Evolutionary conservation across 2,329 filamentous ascomycete genomes (phyloP).

Genomic region (Huntiella decipiens): DNA sequence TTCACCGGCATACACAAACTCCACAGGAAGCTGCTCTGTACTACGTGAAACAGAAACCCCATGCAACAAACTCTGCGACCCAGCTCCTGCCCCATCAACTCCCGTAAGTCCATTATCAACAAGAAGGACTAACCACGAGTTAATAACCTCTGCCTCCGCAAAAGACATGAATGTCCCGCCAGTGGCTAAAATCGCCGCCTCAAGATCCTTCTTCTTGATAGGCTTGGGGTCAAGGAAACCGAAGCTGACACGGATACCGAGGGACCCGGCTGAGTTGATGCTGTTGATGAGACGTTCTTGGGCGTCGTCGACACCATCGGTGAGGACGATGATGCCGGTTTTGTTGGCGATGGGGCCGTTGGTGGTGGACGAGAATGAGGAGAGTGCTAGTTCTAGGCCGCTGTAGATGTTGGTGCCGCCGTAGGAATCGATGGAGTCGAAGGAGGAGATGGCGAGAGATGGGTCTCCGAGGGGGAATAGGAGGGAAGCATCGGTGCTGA

Average conservation of each 20-base stretch:
- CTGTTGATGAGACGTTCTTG: slow-evolving; percentile 8
- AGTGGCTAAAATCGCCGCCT: slow-evolving; percentile 10
- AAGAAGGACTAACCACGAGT: slow-evolving; percentile 13
- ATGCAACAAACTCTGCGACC: slow-evolving; percentile 10
- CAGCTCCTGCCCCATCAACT: slow-evolving; percentile 3
- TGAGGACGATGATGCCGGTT: slow-evolving; percentile 13
- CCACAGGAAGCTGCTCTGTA: slow-evolving; percentile 4
- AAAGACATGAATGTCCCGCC: slow-evolving; percentile 13
- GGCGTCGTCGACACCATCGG: slow-evolving; percentile 13
- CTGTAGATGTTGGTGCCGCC: slow-evolving; percentile 13
- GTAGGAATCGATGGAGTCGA: slow-evolving; percentile 12
- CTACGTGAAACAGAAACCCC: slow-evolving; percentile 12
- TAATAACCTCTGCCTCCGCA: slow-evolving; percentile 12
- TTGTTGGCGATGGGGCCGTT: slow-evolving; percentile 10
- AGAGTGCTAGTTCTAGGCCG: slow-evolving; percentile 12
- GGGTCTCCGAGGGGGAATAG: slow-evolving; percentile 13
- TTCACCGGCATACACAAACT: slow-evolving; percentile 11
- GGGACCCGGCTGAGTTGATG: slow-evolving; percentile 9
- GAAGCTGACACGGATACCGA: slow-evolving; percentile 13
- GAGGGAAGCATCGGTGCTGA: slow-evolving; percentile 11
- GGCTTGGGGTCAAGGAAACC: slow-evolving; percentile 12
- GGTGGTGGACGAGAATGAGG: slow-evolving; percentile 9
- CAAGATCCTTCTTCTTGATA: slow-evolving; percentile 6
- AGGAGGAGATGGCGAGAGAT: slow-evolving; percentile 8
- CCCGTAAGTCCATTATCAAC: slow-evolving; percentile 12